Conservation (phyloP, 306 rosid genomes). For the Crataegus laevigata region DNA sequence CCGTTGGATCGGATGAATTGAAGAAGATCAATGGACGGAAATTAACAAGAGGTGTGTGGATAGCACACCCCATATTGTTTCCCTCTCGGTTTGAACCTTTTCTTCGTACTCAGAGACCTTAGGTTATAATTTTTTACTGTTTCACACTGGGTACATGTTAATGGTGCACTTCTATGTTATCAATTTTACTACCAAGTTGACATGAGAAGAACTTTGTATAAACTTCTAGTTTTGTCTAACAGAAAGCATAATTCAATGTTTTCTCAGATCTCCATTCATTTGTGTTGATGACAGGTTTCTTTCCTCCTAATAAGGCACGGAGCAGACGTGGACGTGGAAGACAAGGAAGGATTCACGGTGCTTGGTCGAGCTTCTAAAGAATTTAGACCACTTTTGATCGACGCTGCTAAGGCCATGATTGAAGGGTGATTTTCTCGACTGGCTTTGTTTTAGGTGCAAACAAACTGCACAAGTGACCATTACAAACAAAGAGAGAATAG, state of each 20-base stretch:
- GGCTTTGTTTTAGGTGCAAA: background rate
- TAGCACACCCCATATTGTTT: too few relatives aligned
- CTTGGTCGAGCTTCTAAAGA: conserved; percentile 76
- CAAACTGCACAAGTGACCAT: background rate
- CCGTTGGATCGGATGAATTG: too few relatives aligned
- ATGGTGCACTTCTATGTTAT: background rate
- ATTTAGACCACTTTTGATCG: conserved; percentile 50
- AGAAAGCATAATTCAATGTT: background rate
- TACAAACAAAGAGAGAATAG: background rate
- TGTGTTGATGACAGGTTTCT: conserved; percentile 42
- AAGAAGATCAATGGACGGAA: too few relatives aligned
- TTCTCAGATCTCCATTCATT: background rate
- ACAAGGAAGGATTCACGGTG: conserved; percentile 91
- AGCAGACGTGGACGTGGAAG: conserved; percentile 83
- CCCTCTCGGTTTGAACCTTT: background rate
- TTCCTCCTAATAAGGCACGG: conserved; percentile 88
- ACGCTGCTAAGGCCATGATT: conserved; percentile 85
- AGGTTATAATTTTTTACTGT: background rate
- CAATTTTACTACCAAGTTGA: background rate
- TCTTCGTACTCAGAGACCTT: background rate
- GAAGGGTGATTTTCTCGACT: conserved; percentile 34
- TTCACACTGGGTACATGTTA: background rate
- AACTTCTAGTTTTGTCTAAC: background rate
- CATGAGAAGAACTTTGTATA: background rate
- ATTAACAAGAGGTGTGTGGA: too few relatives aligned